Base-by-base conservation (phyloP, 805 yeast genomes). In the Starmerella ratchasimensis region DNA sequence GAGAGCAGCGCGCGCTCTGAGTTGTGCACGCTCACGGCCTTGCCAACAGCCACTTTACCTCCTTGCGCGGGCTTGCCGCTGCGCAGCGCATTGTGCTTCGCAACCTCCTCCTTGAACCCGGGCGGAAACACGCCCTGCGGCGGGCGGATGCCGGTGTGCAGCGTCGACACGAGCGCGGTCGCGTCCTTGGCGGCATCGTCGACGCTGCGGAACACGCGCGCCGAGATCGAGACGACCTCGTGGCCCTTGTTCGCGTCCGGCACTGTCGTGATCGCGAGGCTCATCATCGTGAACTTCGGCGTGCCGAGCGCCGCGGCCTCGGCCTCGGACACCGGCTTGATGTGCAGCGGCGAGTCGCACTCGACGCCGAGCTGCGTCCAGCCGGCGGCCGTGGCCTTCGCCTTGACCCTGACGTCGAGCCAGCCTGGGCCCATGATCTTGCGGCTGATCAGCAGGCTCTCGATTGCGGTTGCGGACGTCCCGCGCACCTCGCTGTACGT, bases 401-500 rank as follows among this genome's bases (percentile, higher is more conserved):
- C 44, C 76, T 74, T 34, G 76, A 78, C 67, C 30, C 67, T 63
- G 36, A 90, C 65, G 34, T 79, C 79, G 36, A 90, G 63, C 98
- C 98, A 90, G 56, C 97, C 84, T 3, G 98, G 98, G 8, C 98
- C 98, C 95, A 83, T 86, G 31, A 90, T 68, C 48, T 78, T 76
- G 49, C 80, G 68, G 56, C 77, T 82, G 19, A 86, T 51, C 9
- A 83, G 90, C 58, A 90, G 83, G 10, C 81, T 68, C 62, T 90
- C 98, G 56, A 90, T 84, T 18, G 81, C 63, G 38, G 68, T 68
- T 3, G 90, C 58, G 42, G 66, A 71, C 3, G 81, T 66, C 34
- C 97, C 97, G 61, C 84, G 83, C 2, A 83, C 81, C 40, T 72
- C 78, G 8, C 67, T 61, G 53, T 80, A 84, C 0, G 93, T 80